These are phyloP conservation scores for Actinomortierella ambigua DNA, from an alignment of 371 early-diverging fungal species.

Conservation along the genomic window DNA sequence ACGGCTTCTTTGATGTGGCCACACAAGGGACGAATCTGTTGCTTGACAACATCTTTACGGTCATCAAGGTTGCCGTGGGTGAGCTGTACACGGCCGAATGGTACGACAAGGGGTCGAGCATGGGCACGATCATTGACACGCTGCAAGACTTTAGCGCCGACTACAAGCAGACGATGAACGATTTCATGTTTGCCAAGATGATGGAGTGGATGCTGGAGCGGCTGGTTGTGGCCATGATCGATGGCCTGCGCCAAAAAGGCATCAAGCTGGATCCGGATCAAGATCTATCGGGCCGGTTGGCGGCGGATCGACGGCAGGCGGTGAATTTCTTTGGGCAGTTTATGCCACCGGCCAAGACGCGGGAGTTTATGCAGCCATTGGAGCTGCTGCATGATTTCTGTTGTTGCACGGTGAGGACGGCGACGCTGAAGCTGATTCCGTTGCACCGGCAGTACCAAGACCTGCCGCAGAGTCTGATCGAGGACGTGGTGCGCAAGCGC, in stretches of 20 bases:
- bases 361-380: conserved; percentile 75
- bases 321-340: conserved; percentile 72
- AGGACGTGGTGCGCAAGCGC: conserved; percentile 74
- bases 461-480: conserved; percentile 78
- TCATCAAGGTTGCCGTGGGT: conserved; percentile 73
- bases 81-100: conserved; percentile 82
- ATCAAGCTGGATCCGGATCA: conserved; percentile 68
- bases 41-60: conserved; percentile 82
- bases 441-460: conserved; percentile 84
- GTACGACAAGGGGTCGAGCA: conserved; percentile 79
- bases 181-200: conserved; percentile 84
- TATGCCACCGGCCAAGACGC: conserved; percentile 66
- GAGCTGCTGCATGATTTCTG: conserved; percentile 74
- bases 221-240: conserved; percentile 81
- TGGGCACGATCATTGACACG: conserved; percentile 86
- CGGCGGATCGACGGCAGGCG: conserved; percentile 63
- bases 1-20: conserved; percentile 85
- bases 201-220: conserved; percentile 85
- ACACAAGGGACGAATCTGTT: conserved; percentile 73
- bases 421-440: conserved; percentile 79
- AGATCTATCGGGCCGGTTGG: conserved; percentile 46
- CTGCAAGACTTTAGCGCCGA: conserved; percentile 90
- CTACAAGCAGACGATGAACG: conserved; percentile 79
- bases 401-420: conserved; percentile 64
- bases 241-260: conserved; percentile 78